Base-by-base conservation (phyloP, 2,329 filamentous ascomycete species). In the Paracorniculantispora psalliotae region DNA sequence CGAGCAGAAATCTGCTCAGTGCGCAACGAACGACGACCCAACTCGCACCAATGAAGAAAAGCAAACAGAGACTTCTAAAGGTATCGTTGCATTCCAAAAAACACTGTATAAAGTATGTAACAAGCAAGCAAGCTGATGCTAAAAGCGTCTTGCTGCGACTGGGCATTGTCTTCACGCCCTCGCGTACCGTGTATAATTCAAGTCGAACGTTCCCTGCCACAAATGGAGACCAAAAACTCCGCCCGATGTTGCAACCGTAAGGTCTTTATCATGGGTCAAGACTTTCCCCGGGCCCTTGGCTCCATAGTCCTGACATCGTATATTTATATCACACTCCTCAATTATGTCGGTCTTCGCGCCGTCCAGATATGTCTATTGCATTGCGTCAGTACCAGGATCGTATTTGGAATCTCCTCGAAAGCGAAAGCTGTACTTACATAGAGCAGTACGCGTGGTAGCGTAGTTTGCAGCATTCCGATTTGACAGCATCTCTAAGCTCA, bases 361-460 rank as follows among this genome's bases (percentile, higher is more conserved):
- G 70, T 73, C 67, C 69, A 73, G 26, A 72, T 65, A 59, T 72
- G 69, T 46, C 72, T 74, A 28, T n/a, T n/a, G n/a, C n/a, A n/a
- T n/a, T n/a, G n/a, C n/a, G n/a, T n/a, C n/a, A n/a, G n/a, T n/a
- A n/a, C n/a, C n/a, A n/a, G n/a, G n/a, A n/a, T n/a, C n/a, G n/a
- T n/a, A n/a, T n/a, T n/a, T n/a, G n/a, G n/a, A n/a, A n/a, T n/a
- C n/a, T n/a, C n/a, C n/a, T 28, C 9, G 6, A 41, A 23, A 21
- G 25, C 43, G 21, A 8, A 51, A 15, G 21, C 9, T 28, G 33
- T 21, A 84, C 89, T 82, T 78, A 92, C 90, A 92, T 77, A 63
- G 83, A 86, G 72, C 90, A 91, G 74, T 90, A 96, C 44, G 83
- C 84, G 72, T 86, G 86, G 65, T 86, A 81, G 55, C 82, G 83